phyloP scores from a whole-genome alignment of 1,284 basidiomycete genomes.

The Volvariella volvacea region DNA sequence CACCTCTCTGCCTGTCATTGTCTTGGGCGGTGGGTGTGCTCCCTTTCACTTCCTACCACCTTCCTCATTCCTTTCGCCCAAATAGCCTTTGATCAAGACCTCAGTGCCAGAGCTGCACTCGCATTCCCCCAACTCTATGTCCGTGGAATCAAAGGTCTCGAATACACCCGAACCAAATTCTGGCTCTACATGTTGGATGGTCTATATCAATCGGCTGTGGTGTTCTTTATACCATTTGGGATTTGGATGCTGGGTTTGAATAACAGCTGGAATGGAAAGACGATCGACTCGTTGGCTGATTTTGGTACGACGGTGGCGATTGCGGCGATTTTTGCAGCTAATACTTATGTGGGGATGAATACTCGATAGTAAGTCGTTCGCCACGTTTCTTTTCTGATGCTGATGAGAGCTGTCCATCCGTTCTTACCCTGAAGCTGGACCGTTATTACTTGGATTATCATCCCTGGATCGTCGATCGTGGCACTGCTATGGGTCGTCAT shows the following conservation, averaged over 20 bases:
- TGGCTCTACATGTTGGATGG: slow-evolving; percentile 96
- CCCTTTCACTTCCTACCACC: slow-evolving; percentile 8
- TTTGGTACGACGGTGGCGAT: slow-evolving; percentile 92
- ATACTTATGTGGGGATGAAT: slow-evolving; percentile 84
- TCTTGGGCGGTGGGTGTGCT: slow-evolving; percentile 67
- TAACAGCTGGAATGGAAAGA: slow-evolving; percentile 66
- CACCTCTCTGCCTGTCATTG: slow-evolving; percentile 89
- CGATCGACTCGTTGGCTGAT: slow-evolving; percentile 76
- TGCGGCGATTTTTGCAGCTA: slow-evolving; percentile 82
- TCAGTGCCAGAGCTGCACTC: slow-evolving; percentile 84
- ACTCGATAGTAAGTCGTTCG: slow-evolving; percentile 66
- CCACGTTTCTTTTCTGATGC: background rate
- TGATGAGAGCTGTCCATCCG: too few species aligned
- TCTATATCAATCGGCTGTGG: slow-evolving; percentile 85
- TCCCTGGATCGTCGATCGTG: slow-evolving; percentile 72
- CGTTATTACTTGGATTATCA: slow-evolving; percentile 75
- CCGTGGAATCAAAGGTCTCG: slow-evolving; percentile 86
- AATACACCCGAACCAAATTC: slow-evolving; percentile 90
- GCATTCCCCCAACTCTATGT: slow-evolving; percentile 93
- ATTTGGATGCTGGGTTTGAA: slow-evolving; percentile 64
- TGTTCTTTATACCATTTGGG: slow-evolving; percentile 87
- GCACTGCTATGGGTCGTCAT: slow-evolving; percentile 84
- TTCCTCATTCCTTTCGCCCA: slow-evolving; percentile 2
- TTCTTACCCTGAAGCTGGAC: slow-evolving; percentile 84
- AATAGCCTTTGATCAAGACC: slow-evolving; percentile 90